phyloP scores from a whole-genome alignment of 345 rosid genomes.

The Lagerstroemia speciosa region DNA sequence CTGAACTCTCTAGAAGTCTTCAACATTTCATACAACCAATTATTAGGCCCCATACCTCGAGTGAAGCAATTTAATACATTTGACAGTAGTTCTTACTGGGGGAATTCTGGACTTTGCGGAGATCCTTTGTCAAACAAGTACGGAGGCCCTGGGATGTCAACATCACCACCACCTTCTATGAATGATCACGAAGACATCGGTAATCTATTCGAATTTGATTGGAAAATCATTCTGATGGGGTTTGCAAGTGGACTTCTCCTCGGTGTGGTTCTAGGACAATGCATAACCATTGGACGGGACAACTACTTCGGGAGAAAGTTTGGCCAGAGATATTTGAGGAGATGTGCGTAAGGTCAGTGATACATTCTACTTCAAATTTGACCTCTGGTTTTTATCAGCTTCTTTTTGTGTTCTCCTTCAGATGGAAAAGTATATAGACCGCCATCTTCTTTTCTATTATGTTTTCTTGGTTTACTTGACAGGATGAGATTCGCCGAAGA shows the following conservation, averaged over 20 bases:
- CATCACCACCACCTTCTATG: neutral
- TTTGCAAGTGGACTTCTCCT: constrained; percentile 5
- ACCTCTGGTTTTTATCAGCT: no score
- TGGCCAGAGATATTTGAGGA: neutral
- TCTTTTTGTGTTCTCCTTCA: no score
- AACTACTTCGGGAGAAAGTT: neutral
- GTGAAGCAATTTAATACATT: constrained; percentile 12
- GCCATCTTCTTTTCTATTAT: no score
- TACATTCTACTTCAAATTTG: neutral
- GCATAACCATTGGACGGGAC: neutral
- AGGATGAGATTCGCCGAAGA: no score
- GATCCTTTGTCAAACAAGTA: constrained; percentile 9
- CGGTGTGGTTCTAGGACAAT: constrained; percentile 4
- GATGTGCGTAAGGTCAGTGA: neutral
- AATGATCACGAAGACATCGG: neutral
- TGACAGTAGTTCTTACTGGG: neutral
- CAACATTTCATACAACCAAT: constrained; percentile 6
- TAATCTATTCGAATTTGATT: neutral
- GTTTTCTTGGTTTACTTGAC: no score
- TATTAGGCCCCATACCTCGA: constrained; percentile 9
- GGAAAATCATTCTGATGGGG: constrained; percentile 13
- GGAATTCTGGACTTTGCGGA: constrained; percentile 11
- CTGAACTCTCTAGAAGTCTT: constrained; percentile 3
- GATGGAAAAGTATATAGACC: no score
- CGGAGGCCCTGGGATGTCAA: neutral